These are phyloP conservation scores for Penicilliopsis zonata DNA, from an alignment of 495 filamentous ascomycete species.

Conservation along the genomic window DNA sequence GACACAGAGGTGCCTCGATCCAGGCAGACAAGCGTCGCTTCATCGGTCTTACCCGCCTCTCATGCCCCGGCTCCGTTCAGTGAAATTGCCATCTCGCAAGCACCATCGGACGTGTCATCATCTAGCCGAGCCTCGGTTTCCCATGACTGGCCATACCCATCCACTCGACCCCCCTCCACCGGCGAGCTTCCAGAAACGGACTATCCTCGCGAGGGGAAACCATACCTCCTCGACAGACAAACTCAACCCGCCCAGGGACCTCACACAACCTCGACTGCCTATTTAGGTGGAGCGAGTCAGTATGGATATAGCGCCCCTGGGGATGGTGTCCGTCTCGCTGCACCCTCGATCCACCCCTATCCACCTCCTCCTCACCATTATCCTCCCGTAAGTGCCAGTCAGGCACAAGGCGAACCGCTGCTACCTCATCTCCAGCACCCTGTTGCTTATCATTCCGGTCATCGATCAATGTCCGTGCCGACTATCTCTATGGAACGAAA, in stretches of 20 bases:
- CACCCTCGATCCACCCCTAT: constrained; percentile 3
- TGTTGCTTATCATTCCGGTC: constrained; percentile 3
- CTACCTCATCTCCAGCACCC: constrained; percentile 4
- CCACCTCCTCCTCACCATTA: constrained; percentile 8
- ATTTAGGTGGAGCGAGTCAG: constrained; percentile 3
- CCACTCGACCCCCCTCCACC: constrained; percentile 9
- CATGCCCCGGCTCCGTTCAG: constrained; percentile 9
- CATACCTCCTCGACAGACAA: constrained; percentile 11
- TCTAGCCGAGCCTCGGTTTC: constrained; percentile 9
- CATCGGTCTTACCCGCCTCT: constrained; percentile 7
- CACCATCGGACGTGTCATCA: constrained; percentile 9
- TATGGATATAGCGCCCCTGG: constrained; percentile 4
- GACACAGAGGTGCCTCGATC: constrained; percentile 8
- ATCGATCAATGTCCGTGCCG: constrained; percentile 9
- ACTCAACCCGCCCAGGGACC: constrained; percentile 3
- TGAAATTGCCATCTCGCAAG: constrained; percentile 7
- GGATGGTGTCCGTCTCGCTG: constrained; percentile 3
- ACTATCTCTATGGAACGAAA: constrained; percentile 5
- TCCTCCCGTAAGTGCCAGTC: constrained; percentile 3
- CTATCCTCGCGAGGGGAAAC: constrained; percentile 8
- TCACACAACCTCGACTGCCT: constrained; percentile 2
- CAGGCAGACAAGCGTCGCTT: constrained; percentile 1
- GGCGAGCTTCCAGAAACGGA: constrained; percentile 12
- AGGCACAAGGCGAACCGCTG: constrained; percentile 5
- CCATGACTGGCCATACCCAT: constrained; percentile 12